Base-by-base conservation (phyloP, 139 green algal species). In the Coccomyxa sp. region DNA sequence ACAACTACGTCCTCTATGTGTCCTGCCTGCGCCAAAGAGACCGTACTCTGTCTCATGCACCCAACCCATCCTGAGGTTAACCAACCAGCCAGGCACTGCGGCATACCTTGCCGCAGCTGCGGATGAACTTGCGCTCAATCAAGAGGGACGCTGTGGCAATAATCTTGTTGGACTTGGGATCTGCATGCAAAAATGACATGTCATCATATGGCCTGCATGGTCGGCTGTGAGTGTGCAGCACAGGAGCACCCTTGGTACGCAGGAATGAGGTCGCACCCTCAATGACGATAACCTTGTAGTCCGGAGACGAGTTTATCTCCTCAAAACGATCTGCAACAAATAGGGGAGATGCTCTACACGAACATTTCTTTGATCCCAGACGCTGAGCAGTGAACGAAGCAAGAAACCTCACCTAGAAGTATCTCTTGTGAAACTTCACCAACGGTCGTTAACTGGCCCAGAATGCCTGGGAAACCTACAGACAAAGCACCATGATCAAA, bases 1-100 rank as follows among this genome's bases (percentile, higher is more conserved):
- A 98, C 96, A 58, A 98, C 96, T 25, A 98, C 95, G 80, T 98
- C 96, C 85, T 98, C 96, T 15, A 98, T 92, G 86, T 98, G 95
- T 0, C 91, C 95, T 23, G 92, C 91, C 89, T 93, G 88, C 31
- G 0, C 14, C 58, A 30, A 25, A 28, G 27, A 51, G 38, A 51
- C 38, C 7, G 38, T 51, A 7, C 28, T 59, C 13, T 58, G 0
- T 78, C 31, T 10, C 18, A 32, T 31, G 31, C 10, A n/a, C 28
- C n/a, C 45, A 15, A 15, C 28, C 32, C 3, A 31, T n/a, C 38
- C 27, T 17, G 66, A 60, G n/a, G n/a, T 51, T 25, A 13, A 18
- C 23, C 23, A 25, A 82, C 11, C 1, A 3, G 79, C 9, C 66
- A 14, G 58, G 9, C 9, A 25, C 63, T 25, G 18, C 10, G 18